Base-by-base conservation (phyloP, 1,284 basidiomycete species). In the Naganishia liquefaciens region DNA sequence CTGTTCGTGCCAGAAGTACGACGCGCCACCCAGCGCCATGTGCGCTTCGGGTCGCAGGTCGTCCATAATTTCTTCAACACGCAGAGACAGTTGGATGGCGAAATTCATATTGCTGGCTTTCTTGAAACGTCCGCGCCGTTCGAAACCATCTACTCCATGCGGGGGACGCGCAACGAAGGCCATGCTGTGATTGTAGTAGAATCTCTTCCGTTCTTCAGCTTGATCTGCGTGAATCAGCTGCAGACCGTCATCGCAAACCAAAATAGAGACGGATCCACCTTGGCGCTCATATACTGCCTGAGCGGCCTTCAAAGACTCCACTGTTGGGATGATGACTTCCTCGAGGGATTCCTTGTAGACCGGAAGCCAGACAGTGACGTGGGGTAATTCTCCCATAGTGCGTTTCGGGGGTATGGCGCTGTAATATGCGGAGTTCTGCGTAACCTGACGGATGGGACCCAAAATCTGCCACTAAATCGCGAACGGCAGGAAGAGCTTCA, bases 91-190 rank as follows among this genome's bases (percentile, higher is more conserved):
- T 50, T 82, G 81, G 33, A 90, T 84, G 2, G 84, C 89, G 74
- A 90, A 91, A 77, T 93, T 93, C 88, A 93, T 89, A 77, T 93
- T 93, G 0, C 86, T 87, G 0, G 89, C 90, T 77, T 93, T 93
- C 82, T 93, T 92, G 82, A 92, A 93, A 28, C 89, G 85, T 68
- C 91, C 91, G n/a, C 88, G 87, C 62, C 91, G 88, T 63, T 85
- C 82, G 80, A 86, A 93, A 0, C 88, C 89, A 72, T 85, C 85
- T 19, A 75, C 71, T 71, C 86, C 84, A 74, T 89, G 86, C 52
- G 82, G 82, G 5, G 91, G 90, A 58, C 91, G 86, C 21, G 90
- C 87, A 64, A 91, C 87, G 84, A 88, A 92, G 43, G 87, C 89
- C 71, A 91, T 88, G 71, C 86, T 87, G 73, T 91, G 88, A 58